These are phyloP conservation scores for Ascochyta fabae DNA, from an alignment of 2,329 filamentous ascomycete species.

Conservation along the genomic window DNA sequence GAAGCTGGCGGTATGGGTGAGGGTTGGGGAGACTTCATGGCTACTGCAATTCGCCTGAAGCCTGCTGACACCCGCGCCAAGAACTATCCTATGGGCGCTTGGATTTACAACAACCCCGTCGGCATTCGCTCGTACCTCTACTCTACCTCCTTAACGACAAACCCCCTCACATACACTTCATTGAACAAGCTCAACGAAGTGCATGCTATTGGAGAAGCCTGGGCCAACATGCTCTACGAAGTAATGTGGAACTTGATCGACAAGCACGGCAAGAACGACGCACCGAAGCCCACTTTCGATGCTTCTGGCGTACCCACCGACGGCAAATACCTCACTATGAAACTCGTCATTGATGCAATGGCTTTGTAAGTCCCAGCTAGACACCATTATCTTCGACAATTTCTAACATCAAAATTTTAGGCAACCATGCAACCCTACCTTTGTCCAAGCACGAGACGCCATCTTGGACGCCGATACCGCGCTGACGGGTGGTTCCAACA, in stretches of 20 bases:
- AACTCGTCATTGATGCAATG: slow-evolving; percentile 61
- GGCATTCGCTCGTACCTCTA: slow-evolving; percentile 61
- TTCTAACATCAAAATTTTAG: too few relatives aligned
- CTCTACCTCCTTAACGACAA: slow-evolving; percentile 58
- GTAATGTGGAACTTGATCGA: slow-evolving; percentile 65
- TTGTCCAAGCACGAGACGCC: slow-evolving; percentile 60
- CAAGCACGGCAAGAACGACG: slow-evolving; percentile 60
- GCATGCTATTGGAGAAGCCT: slow-evolving; percentile 60
- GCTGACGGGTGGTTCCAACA: slow-evolving; percentile 59
- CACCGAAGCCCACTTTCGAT: slow-evolving; percentile 51
- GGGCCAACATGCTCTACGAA: slow-evolving; percentile 62
- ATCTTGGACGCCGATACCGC: slow-evolving; percentile 63
- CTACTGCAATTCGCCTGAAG: slow-evolving; percentile 59
- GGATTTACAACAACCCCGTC: slow-evolving; percentile 53
- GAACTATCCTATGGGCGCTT: slow-evolving; percentile 59
- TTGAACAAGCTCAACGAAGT: slow-evolving; percentile 39
- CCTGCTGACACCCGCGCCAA: slow-evolving; percentile 53
- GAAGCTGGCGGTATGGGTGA: slow-evolving; percentile 65
- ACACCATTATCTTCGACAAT: too few relatives aligned
- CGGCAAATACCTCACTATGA: slow-evolving; percentile 60
- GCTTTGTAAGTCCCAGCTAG: slow-evolving; percentile 41
- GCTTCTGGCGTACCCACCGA: slow-evolving; percentile 58
- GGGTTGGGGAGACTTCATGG: slow-evolving; percentile 65
- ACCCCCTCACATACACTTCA: slow-evolving; percentile 61
- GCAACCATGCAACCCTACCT: slow-evolving; percentile 64